Evolutionary conservation across 805 yeast species (phyloP).

Genomic region (Candida manassasensis): DNA sequence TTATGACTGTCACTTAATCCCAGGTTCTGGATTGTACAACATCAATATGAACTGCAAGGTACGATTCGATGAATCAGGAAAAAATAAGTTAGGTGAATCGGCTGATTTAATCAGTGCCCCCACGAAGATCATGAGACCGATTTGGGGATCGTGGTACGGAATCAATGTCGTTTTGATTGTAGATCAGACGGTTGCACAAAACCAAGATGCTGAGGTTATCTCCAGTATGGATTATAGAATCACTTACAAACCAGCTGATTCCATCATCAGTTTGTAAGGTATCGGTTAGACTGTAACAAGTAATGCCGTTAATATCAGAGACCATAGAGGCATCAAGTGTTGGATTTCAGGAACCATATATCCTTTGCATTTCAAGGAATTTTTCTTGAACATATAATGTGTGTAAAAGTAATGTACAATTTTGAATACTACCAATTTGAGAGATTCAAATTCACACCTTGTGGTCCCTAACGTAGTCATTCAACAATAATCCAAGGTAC

Average conservation of each 20-base stretch:
- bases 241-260: conserved; percentile 57
- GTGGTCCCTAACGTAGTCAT: conserved; percentile 21
- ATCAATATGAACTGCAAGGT: conserved; percentile 57
- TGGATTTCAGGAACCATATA: no score
- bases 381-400: background rate
- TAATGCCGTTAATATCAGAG: no score
- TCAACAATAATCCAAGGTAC: conserved; percentile 32
- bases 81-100: conserved; percentile 58
- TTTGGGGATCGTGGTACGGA: conserved; percentile 73
- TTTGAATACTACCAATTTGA: no score
- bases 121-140: conserved; percentile 32
- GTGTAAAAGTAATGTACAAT: background rate
- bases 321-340: no score
- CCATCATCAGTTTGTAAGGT: conserved; percentile 20
- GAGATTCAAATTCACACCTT: no score
- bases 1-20: conserved; percentile 62
- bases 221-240: conserved; percentile 62
- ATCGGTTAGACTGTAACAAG: no score
- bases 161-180: conserved; percentile 54
- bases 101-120: conserved; percentile 43
- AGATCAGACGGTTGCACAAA: conserved; percentile 43
- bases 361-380: background rate
- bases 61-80: conserved; percentile 72
- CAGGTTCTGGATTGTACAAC: conserved; percentile 55
- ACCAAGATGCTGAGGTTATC: conserved; percentile 43